Evolutionary conservation across 257 asterid species (phyloP).

Genomic region (Misopates orontium): DNA sequence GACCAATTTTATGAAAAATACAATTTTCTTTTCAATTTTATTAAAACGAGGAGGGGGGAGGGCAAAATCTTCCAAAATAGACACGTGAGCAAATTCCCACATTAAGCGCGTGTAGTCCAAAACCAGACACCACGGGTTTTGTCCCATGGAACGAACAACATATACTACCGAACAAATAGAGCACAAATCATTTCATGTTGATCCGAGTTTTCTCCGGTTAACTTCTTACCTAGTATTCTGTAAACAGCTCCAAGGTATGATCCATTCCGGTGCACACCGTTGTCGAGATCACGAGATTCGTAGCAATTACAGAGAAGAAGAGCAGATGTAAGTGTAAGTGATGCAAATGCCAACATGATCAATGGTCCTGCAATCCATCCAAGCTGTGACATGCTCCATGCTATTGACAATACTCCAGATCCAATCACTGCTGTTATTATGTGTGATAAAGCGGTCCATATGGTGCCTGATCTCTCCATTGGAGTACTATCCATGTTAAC

Average conservation of each 20-base stretch:
- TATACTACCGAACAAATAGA: too few species aligned
- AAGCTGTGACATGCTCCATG: constrained; percentile 77
- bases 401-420: constrained; percentile 76
- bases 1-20: too few species aligned
- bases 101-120: too few species aligned
- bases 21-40: too few species aligned
- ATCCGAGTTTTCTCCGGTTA: too few species aligned
- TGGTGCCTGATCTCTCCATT: constrained; percentile 45
- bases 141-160: too few species aligned
- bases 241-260: constrained; percentile 68
- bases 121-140: too few species aligned
- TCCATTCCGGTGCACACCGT: constrained; percentile 37
- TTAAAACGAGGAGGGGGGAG: too few species aligned
- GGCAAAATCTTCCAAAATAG: too few species aligned
- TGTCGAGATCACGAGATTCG: constrained; percentile 38
- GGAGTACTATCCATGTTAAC: constrained; percentile 2
- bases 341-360: constrained; percentile 58
- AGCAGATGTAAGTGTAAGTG: constrained; percentile 54
- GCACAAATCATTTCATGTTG: too few species aligned
- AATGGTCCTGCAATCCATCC: constrained; percentile 91
- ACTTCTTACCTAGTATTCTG: constrained; percentile 41
- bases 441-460: constrained; percentile 72
- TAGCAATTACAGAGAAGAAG: constrained; percentile 60
- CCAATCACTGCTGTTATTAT: constrained; percentile 85
- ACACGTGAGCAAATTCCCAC: too few species aligned